Percentiles rank a stretch among this genome's conserved stretches.
Evolutionary conservation across 768 basidiomycete genomes (phyloP).

Genomic region (Suillus sp.): DNA sequence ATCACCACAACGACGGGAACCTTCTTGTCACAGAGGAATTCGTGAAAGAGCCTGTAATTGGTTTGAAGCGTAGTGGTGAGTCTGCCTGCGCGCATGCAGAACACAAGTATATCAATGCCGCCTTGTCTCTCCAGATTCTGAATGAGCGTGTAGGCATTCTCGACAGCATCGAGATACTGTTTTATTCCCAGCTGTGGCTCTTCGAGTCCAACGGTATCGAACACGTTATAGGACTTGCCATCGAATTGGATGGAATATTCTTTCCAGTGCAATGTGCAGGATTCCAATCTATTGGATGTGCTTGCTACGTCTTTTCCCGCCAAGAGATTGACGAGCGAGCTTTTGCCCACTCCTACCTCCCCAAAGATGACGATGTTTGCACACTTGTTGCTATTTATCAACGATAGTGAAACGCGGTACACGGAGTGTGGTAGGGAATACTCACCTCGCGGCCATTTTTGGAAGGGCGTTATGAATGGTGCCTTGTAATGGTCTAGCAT

Average conservation of each 20-base stretch:
- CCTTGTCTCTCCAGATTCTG: too few relatives aligned
- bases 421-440: too few relatives aligned
- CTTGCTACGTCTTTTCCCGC: constrained; percentile 26
- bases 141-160: too few relatives aligned
- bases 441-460: too few relatives aligned
- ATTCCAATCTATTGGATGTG: constrained; percentile 33
- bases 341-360: constrained; percentile 38
- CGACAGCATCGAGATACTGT: too few relatives aligned
- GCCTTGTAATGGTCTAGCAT: too few relatives aligned
- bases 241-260: constrained; percentile 31
- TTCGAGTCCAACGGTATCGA: too few relatives aligned
- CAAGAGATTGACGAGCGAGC: constrained; percentile 34
- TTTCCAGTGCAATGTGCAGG: constrained; percentile 39
- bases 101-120: too few relatives aligned
- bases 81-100: too few relatives aligned
- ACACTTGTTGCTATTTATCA: constrained; percentile 12
- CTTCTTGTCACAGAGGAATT: constrained; percentile 39
- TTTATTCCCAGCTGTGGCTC: too few relatives aligned
- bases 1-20: constrained; percentile 42
- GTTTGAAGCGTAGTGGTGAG: constrained; percentile 24
- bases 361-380: constrained; percentile 42
- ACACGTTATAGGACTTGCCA: not conserved
- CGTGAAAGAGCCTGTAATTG: constrained; percentile 41
- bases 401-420: not conserved
- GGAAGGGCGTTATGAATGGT: too few relatives aligned